Conservation (phyloP, 371 early-diverging fungal genomes). For the Mucor piriformis region DNA sequence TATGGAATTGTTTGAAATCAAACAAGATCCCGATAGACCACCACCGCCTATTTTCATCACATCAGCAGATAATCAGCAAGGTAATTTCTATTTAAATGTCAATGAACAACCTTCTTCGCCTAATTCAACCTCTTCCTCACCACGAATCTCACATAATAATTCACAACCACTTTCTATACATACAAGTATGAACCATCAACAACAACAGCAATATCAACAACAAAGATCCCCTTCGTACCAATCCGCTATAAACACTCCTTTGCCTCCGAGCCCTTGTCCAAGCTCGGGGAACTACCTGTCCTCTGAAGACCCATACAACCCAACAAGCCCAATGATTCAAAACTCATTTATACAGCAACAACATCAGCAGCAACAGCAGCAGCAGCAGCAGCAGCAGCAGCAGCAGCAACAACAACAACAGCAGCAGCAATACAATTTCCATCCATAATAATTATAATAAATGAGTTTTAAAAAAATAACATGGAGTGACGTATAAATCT, state of each 20-base stretch:
- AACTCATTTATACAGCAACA: slow-evolving; percentile 11
- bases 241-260: slow-evolving; percentile 25
- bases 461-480: background rate
- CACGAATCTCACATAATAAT: slow-evolving; percentile 4
- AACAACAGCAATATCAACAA: slow-evolving; percentile 3
- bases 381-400: slow-evolving; percentile 7
- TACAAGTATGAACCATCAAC: slow-evolving; percentile 4
- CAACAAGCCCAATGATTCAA: slow-evolving; percentile 22
- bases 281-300: slow-evolving; percentile 11
- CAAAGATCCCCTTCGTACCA: slow-evolving; percentile 17
- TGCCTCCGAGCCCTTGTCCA: slow-evolving; percentile 33
- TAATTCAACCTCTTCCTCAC: slow-evolving; percentile 15
- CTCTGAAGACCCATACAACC: slow-evolving; percentile 17
- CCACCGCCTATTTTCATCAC: slow-evolving; percentile 42
- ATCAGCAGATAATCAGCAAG: slow-evolving; percentile 24
- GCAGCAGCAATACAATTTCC: background rate
- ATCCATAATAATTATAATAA: background rate
- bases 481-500: background rate
- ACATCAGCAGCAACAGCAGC: slow-evolving; percentile 8
- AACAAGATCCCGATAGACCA: slow-evolving; percentile 39
- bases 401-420: background rate
- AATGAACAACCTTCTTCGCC: slow-evolving; percentile 6
- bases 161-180: slow-evolving; percentile 24
- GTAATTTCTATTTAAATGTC: slow-evolving; percentile 15
- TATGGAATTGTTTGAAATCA: slow-evolving; percentile 11